Evolutionary conservation across 2,329 filamentous ascomycete genomes (phyloP).

Genomic region (Penicillium concentricum): DNA sequence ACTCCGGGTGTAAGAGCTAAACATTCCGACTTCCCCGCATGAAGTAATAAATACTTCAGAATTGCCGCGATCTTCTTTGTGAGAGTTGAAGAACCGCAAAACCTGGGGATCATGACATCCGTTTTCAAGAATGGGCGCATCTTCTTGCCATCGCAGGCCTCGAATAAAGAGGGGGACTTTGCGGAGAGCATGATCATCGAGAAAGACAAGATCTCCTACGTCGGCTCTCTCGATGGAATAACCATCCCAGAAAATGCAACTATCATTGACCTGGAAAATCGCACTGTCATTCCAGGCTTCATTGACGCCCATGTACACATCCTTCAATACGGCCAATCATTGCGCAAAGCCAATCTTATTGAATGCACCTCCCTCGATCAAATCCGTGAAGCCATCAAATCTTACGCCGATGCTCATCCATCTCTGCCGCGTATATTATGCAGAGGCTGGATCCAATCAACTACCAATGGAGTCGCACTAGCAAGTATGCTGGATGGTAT

Average conservation of each 20-base stretch:
- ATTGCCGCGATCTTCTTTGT: neutral
- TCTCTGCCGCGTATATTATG: slow-evolving; percentile 45
- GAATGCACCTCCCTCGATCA: slow-evolving; percentile 44
- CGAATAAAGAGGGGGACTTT: slow-evolving; percentile 18
- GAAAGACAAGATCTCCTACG: slow-evolving; percentile 42
- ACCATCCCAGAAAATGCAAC: slow-evolving; percentile 21
- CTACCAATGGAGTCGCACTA: slow-evolving; percentile 45
- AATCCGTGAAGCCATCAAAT: slow-evolving; percentile 44
- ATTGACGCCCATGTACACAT: slow-evolving; percentile 54
- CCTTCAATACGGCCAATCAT: slow-evolving; percentile 49
- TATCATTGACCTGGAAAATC: slow-evolving; percentile 36
- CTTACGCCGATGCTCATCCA: slow-evolving; percentile 43
- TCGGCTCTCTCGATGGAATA: slow-evolving; percentile 37
- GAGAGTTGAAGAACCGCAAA: neutral
- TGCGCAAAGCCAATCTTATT: slow-evolving; percentile 47
- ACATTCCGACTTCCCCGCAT: slow-evolving; percentile 3
- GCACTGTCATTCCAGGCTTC: slow-evolving; percentile 48
- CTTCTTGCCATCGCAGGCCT: slow-evolving; percentile 23
- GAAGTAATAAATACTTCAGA: slow-evolving; percentile 8
- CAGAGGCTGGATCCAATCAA: slow-evolving; percentile 51
- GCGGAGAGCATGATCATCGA: slow-evolving; percentile 41
- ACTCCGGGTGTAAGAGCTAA: neutral
- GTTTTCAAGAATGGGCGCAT: slow-evolving; percentile 37
- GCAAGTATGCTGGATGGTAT: slow-evolving; percentile 51
- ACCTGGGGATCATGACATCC: slow-evolving; percentile 17